phyloP scores from a whole-genome alignment of 176 grass and related monocot species.

The Lolium multiflorum region DNA sequence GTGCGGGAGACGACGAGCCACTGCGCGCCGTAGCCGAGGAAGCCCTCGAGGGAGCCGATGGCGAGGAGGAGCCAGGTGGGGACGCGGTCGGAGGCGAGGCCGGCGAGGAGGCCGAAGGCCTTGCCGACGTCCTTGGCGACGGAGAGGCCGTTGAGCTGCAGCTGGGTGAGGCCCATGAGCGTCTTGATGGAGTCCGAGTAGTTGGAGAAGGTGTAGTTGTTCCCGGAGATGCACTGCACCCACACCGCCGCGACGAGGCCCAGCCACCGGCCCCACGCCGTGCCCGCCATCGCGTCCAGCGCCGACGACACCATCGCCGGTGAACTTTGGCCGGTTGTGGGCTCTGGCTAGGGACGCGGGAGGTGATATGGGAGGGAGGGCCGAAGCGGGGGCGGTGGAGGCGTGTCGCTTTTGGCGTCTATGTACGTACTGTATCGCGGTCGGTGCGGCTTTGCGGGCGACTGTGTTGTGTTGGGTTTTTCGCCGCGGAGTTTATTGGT shows the following conservation, averaged over 20 bases:
- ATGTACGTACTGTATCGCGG: not conserved
- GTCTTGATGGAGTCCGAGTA: conserved; percentile 87
- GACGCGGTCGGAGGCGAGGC: conserved; percentile 86
- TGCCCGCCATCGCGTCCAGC: conserved; percentile 52
- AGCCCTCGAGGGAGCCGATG: conserved; percentile 84
- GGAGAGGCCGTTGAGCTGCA: conserved; percentile 93
- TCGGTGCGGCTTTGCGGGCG: too few relatives aligned
- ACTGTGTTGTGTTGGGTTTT: not conserved
- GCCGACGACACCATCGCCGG: conserved; percentile 38
- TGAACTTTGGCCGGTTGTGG: conserved; percentile 22
- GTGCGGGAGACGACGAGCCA: conserved; percentile 77
- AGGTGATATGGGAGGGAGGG: conserved; percentile 38
- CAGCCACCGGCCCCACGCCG: conserved; percentile 74
- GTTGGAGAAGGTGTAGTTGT: conserved; percentile 99
- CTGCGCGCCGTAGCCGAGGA: conserved; percentile 89
- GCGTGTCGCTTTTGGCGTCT: conserved; percentile 38
- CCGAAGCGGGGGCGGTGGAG: conserved; percentile 51
- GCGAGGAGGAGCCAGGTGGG: conserved; percentile 86
- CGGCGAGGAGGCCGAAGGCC: conserved; percentile 91
- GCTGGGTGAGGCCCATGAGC: conserved; percentile 89
- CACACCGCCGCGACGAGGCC: conserved; percentile 91
- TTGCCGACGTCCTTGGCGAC: conserved; percentile 99
- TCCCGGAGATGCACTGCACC: conserved; percentile 99
- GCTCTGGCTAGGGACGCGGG: not conserved
- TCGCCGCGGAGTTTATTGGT: not conserved